Evolutionary conservation across 352 stramenopile species (phyloP).

Genomic region (Pythium graminicola): DNA sequence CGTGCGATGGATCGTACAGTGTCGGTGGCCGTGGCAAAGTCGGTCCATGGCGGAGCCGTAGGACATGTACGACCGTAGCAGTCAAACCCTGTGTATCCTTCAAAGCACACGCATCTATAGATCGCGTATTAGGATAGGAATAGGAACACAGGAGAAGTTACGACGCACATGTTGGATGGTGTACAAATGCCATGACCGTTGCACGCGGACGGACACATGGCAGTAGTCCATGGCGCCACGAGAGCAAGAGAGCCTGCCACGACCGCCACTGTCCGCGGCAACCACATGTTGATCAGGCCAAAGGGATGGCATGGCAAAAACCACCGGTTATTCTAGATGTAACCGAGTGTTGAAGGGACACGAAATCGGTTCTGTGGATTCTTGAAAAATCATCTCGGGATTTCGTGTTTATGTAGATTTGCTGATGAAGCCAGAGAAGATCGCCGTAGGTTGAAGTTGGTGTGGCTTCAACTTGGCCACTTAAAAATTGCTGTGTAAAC

Average conservation of each 20-base stretch:
- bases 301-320: too few relatives aligned
- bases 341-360: too few relatives aligned
- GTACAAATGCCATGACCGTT: slow-evolving; percentile 55
- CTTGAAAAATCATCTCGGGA: background rate
- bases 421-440: too few relatives aligned
- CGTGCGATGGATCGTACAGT: slow-evolving; percentile 30
- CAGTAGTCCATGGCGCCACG: slow-evolving; percentile 1
- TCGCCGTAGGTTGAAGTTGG: slow-evolving; percentile 27
- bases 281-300: background rate
- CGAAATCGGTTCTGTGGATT: background rate
- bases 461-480: slow-evolving; percentile 7
- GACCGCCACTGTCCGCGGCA: background rate
- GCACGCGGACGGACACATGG: slow-evolving; percentile 55
- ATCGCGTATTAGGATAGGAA: too few relatives aligned
- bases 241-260: too few relatives aligned
- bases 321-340: background rate
- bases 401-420: too few relatives aligned
- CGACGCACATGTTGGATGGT: slow-evolving; percentile 47
- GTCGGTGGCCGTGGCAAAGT: slow-evolving; percentile 41
- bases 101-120: slow-evolving; percentile 74
- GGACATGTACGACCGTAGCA: slow-evolving; percentile 79
- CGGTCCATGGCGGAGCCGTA: slow-evolving; percentile 48
- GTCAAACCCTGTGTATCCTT: slow-evolving; percentile 83
- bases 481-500: background rate
- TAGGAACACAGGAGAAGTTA: too few relatives aligned